phyloP scores from a whole-genome alignment of 176 grass and related monocot species.

The Paspalum notatum region DNA sequence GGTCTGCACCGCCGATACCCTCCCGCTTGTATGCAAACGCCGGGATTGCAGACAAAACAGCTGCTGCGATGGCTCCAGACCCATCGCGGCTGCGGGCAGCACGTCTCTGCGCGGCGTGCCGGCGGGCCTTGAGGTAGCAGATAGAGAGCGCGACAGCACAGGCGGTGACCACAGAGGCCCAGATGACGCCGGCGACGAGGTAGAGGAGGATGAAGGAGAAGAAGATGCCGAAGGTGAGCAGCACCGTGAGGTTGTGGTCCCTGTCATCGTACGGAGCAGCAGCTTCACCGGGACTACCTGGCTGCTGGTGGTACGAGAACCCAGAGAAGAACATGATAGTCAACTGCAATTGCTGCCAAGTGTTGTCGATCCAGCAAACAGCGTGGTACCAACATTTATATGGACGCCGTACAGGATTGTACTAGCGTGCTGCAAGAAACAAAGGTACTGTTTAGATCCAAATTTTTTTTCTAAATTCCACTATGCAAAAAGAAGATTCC shows the following conservation, averaged over 20 bases:
- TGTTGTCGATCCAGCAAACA: not conserved
- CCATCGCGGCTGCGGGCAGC: not conserved
- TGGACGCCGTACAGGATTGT: not conserved
- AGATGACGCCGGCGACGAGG: constrained; percentile 41
- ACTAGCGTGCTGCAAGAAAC: constrained; percentile 8
- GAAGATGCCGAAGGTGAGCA: constrained; percentile 45
- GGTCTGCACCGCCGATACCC: not conserved
- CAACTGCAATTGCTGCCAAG: not conserved
- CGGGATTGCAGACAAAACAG: not conserved
- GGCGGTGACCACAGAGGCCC: constrained; percentile 40
- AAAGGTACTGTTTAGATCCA: no score
- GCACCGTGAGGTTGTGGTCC: constrained; percentile 34
- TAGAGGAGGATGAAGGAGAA: constrained; percentile 49
- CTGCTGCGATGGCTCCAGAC: not conserved
- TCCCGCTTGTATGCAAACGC: constrained; percentile 48
- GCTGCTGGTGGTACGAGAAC: constrained; percentile 18
- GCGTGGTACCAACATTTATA: not conserved
- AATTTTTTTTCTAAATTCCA: no score
- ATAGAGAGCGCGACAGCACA: constrained; percentile 17
- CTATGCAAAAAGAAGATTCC: no score
- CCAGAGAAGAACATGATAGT: constrained; percentile 38
- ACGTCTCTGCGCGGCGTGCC: not conserved
- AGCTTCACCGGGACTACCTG: not conserved
- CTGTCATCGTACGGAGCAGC: constrained; percentile 27
- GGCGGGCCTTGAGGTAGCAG: constrained; percentile 19